A percentile compares a stretch with the other conserved stretches of the same genome.
Evolutionary conservation across 495 filamentous ascomycete species (phyloP).

Genomic region (Aspergillus sparsus): DNA sequence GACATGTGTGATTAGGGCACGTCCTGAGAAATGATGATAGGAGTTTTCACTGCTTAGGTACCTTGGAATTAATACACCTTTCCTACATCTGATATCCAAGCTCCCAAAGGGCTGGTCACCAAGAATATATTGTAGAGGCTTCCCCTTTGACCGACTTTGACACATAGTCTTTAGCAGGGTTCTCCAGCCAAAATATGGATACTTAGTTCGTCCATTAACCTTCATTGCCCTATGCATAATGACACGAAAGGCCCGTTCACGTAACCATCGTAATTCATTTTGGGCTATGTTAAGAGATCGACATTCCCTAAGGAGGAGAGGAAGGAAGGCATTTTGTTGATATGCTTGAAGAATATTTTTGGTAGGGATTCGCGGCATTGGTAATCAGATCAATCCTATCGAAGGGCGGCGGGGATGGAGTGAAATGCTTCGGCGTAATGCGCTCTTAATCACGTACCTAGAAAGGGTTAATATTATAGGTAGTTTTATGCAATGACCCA

Average conservation of each 20-base stretch:
- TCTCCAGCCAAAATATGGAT: slow-evolving; percentile 27
- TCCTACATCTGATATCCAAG: slow-evolving; percentile 72
- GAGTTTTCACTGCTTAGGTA: slow-evolving; percentile 26
- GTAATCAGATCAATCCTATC: not conserved
- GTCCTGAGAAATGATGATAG: not conserved
- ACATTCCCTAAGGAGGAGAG: slow-evolving; percentile 67
- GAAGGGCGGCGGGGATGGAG: not conserved
- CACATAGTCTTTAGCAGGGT: slow-evolving; percentile 53
- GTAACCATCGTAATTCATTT: slow-evolving; percentile 87
- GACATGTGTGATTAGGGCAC: slow-evolving; percentile 1
- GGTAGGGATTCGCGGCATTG: slow-evolving; percentile 77
- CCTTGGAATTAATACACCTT: slow-evolving; percentile 84
- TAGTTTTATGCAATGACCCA: too few relatives aligned
- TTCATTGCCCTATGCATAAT: slow-evolving; percentile 17
- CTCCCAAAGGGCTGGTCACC: slow-evolving; percentile 86
- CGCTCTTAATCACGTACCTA: too few relatives aligned
- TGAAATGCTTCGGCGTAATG: not conserved
- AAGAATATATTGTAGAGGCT: slow-evolving; percentile 86
- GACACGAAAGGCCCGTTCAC: slow-evolving; percentile 54
- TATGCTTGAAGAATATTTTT: slow-evolving; percentile 59
- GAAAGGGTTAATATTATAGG: too few relatives aligned
- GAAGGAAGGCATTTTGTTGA: slow-evolving; percentile 57
- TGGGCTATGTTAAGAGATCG: slow-evolving; percentile 64
- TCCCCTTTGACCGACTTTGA: slow-evolving; percentile 57
- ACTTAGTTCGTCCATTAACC: not conserved